phyloP scores from a whole-genome alignment of 1,284 basidiomycete species.

The Pterulicium gracile region DNA sequence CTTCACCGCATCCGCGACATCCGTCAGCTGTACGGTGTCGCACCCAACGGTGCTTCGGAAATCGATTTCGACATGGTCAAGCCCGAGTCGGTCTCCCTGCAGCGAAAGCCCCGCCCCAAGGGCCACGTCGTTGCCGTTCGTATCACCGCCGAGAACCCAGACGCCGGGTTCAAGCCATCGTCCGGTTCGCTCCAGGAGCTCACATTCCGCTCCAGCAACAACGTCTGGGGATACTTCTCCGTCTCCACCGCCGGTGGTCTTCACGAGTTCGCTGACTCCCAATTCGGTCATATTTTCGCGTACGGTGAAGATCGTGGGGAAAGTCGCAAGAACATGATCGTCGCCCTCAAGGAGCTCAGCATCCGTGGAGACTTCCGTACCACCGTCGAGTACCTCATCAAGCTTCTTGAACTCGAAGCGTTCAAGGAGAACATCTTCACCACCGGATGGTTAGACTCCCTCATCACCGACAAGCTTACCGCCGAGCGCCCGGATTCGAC shows the following conservation, averaged over 20 bases:
- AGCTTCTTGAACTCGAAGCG: conserved; percentile 91
- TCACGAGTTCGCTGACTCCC: conserved; percentile 97
- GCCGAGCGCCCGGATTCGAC: conserved; percentile 92
- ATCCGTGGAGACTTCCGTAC: conserved; percentile 99
- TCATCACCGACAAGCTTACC: conserved; percentile 94
- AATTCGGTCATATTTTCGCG: conserved; percentile 99
- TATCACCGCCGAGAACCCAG: conserved; percentile 99
- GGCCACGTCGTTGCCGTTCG: conserved; percentile 99
- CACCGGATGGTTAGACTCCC: conserved; percentile 96
- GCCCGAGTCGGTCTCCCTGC: conserved; percentile 78
- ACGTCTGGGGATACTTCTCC: conserved; percentile 99
- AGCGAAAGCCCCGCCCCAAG: conserved; percentile 94
- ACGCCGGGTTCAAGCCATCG: conserved; percentile 99
- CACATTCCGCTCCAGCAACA: conserved; percentile 98
- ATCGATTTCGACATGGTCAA: conserved; percentile 96
- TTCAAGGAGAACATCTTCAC: conserved; percentile 98
- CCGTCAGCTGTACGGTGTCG: conserved; percentile 91
- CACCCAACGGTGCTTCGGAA: conserved; percentile 76
- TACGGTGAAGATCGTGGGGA: conserved; percentile 96
- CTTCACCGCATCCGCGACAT: conserved; percentile 95
- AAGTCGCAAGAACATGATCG: conserved; percentile 98
- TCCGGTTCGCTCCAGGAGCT: conserved; percentile 95
- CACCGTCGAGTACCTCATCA: conserved; percentile 98
- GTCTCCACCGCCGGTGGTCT: conserved; percentile 92
- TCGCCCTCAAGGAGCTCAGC: conserved; percentile 95